Base-by-base conservation (phyloP, 2,329 filamentous ascomycete species). In the Aurifilum marmelostoma region DNA sequence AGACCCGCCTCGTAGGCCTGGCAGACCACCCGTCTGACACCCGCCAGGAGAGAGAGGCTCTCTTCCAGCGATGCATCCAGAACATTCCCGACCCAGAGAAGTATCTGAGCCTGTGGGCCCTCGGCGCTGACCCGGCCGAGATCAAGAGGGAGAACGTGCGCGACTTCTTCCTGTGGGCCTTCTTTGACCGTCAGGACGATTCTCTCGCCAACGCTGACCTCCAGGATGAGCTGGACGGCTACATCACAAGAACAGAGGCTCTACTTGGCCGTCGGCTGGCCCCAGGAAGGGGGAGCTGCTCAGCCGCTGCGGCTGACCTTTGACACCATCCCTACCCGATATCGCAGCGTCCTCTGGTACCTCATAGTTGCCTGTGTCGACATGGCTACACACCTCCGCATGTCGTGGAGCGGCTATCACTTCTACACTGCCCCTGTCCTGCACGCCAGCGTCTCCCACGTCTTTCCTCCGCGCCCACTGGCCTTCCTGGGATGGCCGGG, bases 121-220 rank as follows among this genome's bases (percentile, higher is more conserved):
- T 88, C n/a, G 87, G 86, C 41, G 87, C 89, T 1, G 80, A 84
- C 12, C 68, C 81, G 1, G 76, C 80, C 24, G 87, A 90, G 43
- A 87, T 93, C 67, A 82, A 84, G 59, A 81, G 85, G n/a, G 89
- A 92, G n/a, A 91, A 92, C 73, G 78, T 92, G 65, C 84, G 83
- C 72, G 88, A 91, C 71, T 92, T 91, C 73, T 77, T 91, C 29
- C 80, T 86, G 11, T 93, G 91, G 91, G 89, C 87, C 1, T 88
- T 92, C 74, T 87, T 90, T 69, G 88, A 90, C 62, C 74, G 73
- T 37, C 50, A 61, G 24, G 24, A 52, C n/a, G 41, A 34, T 39
- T 60, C 18, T 3, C 69, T 67, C 16, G 27, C 8, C 0, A 78
- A 78, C 69, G 73, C 75, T 0, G 80, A 82, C 7, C 75, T 81